Evolutionary conservation across 352 stramenopile genomes (phyloP).

Genomic region (Globisporangium camurandrum): DNA sequence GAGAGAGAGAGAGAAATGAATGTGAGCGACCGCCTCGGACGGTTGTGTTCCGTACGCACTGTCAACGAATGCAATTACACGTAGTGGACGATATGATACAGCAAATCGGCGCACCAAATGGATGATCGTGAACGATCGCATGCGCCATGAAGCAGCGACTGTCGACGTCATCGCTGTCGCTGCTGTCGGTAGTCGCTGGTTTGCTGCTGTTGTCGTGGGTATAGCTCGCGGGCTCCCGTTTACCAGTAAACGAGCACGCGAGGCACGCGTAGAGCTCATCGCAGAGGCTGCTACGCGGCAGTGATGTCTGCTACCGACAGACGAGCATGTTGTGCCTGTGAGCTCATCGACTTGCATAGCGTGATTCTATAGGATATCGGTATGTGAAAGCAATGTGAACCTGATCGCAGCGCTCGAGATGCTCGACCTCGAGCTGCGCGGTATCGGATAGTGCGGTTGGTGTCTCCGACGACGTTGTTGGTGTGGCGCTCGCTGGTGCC

Average conservation of each 20-base stretch:
- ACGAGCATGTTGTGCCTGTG: neutral
- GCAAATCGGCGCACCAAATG: constrained; percentile 32
- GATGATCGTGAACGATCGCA: constrained; percentile 48
- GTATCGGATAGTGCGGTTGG: neutral
- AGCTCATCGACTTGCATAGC: neutral
- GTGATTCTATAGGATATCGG: neutral
- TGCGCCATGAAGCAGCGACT: constrained; percentile 58
- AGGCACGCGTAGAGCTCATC: constrained; percentile 39
- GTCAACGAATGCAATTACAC: neutral
- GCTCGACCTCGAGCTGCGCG: neutral
- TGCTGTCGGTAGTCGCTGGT: too few species aligned
- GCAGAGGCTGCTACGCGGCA: neutral
- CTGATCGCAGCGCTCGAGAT: neutral
- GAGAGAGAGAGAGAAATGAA: too few species aligned
- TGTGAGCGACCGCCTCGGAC: neutral
- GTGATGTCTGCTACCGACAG: neutral
- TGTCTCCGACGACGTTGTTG: neutral
- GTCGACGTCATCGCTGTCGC: constrained; percentile 11
- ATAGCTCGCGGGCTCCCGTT: constrained; percentile 22
- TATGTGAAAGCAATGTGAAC: neutral
- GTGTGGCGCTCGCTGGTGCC: too few species aligned
- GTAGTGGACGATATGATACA: neutral
- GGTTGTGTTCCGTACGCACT: too few species aligned
- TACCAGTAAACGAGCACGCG: constrained; percentile 36
- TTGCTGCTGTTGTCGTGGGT: constrained; percentile 3